Conservation (phyloP, 2,329 filamentous ascomycete species). For the Epichloe gansuensis region DNA sequence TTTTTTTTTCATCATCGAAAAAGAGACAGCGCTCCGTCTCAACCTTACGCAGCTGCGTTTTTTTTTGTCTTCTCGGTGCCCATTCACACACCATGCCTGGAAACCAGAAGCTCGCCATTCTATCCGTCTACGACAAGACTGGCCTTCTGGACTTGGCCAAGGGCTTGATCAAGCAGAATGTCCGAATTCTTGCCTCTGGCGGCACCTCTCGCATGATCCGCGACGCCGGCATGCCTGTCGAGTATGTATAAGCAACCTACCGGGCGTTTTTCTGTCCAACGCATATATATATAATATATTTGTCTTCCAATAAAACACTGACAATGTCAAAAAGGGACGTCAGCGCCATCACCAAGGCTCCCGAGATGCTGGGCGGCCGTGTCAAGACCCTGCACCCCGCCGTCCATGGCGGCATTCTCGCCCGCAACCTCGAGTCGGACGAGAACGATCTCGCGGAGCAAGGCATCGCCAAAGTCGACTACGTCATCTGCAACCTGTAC, state of each 20-base stretch:
- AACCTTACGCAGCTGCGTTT: neutral
- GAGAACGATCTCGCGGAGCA: slow-evolving; percentile 93
- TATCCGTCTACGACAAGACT: slow-evolving; percentile 98
- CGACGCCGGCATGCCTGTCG: slow-evolving; percentile 88
- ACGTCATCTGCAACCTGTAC: slow-evolving; percentile 95
- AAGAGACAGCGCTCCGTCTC: neutral
- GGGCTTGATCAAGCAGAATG: slow-evolving; percentile 76
- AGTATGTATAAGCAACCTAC: slow-evolving; percentile 42
- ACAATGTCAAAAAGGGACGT: slow-evolving; percentile 49
- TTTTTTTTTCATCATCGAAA: too few species aligned
- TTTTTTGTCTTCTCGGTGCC: slow-evolving; percentile 1
- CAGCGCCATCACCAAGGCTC: slow-evolving; percentile 90
- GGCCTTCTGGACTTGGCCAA: slow-evolving; percentile 86
- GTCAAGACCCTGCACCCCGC: slow-evolving; percentile 93
- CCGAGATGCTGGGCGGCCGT: slow-evolving; percentile 83
- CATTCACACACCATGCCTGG: slow-evolving; percentile 22
- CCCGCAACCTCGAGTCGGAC: slow-evolving; percentile 85
- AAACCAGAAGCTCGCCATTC: slow-evolving; percentile 60
- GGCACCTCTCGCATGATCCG: slow-evolving; percentile 94
- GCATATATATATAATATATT: too few species aligned
- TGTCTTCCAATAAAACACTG: too few species aligned
- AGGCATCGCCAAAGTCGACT: slow-evolving; percentile 91
- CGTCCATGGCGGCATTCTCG: slow-evolving; percentile 81
- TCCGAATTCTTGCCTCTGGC: slow-evolving; percentile 85
- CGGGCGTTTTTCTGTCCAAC: too few species aligned